A percentile compares a stretch with the other conserved stretches of the same genome.
Evolutionary conservation across 768 basidiomycete genomes (phyloP).

Genomic region (Xerocomellus amylosporus): DNA sequence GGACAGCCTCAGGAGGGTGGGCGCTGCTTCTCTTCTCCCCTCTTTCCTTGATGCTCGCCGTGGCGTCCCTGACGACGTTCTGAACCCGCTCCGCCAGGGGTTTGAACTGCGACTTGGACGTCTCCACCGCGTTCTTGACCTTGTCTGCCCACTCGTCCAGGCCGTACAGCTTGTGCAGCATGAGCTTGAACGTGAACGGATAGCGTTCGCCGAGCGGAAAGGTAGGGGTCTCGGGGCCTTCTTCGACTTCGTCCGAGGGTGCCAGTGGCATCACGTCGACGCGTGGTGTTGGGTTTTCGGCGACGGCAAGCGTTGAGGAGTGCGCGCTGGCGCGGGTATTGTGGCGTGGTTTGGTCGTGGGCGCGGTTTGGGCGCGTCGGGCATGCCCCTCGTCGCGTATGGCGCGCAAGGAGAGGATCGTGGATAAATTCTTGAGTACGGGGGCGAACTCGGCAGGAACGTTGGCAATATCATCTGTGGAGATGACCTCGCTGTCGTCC

Average conservation of each 20-base stretch:
- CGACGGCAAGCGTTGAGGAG: neutral
- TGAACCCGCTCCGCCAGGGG: constrained; percentile 44
- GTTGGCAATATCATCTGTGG: constrained; percentile 31
- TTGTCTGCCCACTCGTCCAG: constrained; percentile 57
- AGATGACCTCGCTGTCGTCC: constrained; percentile 18
- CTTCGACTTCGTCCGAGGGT: constrained; percentile 18
- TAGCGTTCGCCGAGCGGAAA: constrained; percentile 45
- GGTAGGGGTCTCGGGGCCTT: constrained; percentile 31
- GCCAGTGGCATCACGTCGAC: constrained; percentile 8
- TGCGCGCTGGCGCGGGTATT: constrained; percentile 24
- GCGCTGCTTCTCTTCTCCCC: constrained; percentile 13
- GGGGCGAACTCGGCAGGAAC: constrained; percentile 30
- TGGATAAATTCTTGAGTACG: constrained; percentile 38
- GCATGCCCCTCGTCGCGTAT: constrained; percentile 25
- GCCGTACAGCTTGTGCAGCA: constrained; percentile 64
- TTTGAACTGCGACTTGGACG: constrained; percentile 55
- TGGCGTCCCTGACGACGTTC: constrained; percentile 10
- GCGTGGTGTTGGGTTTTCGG: neutral
- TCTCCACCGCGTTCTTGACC: constrained; percentile 51
- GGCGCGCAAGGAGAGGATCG: constrained; percentile 33
- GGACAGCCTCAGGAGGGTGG: constrained; percentile 26
- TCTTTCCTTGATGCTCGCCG: constrained; percentile 12
- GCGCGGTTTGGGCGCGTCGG: neutral
- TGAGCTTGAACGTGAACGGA: constrained; percentile 63
- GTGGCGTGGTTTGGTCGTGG: constrained; percentile 15